A percentile compares a stretch with the other conserved stretches of the same genome.
These are phyloP conservation scores for Alternaria sp. DNA, from an alignment of 2,329 filamentous ascomycete genomes.

Conservation along the genomic window DNA sequence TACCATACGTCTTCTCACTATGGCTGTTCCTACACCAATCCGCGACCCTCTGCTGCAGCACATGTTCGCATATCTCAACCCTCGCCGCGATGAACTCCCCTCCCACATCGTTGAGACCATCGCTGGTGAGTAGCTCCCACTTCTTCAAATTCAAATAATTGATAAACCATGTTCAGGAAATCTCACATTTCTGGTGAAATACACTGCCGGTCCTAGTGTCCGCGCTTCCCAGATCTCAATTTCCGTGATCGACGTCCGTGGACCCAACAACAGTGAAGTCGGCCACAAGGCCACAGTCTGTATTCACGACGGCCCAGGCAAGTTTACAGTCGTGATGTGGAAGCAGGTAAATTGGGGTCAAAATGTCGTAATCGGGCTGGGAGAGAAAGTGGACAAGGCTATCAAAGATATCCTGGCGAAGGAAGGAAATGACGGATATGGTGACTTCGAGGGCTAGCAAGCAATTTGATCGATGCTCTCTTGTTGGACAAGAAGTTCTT, in stretches of 20 bases:
- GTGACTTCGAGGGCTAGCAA: background rate
- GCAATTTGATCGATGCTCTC: background rate
- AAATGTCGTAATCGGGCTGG: slow-evolving; percentile 5
- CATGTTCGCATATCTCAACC: slow-evolving; percentile 8
- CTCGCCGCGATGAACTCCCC: slow-evolving; percentile 6
- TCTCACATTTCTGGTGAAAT: slow-evolving; percentile 16
- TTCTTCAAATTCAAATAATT: background rate
- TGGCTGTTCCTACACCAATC: background rate
- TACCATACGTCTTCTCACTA: background rate
- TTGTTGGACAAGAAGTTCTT: background rate
- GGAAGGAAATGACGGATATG: slow-evolving; percentile 5
- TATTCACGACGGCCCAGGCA: slow-evolving; percentile 5
- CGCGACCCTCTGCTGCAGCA: slow-evolving; percentile 11
- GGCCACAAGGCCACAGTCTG: slow-evolving; percentile 12
- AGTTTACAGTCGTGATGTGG: slow-evolving; percentile 10
- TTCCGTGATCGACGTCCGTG: slow-evolving; percentile 10
- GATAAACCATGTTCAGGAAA: background rate
- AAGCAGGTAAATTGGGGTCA: slow-evolving; percentile 6
- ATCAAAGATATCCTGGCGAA: slow-evolving; percentile 1
- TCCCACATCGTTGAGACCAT: slow-evolving; percentile 6
- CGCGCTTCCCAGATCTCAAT: slow-evolving; percentile 9
- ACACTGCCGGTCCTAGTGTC: slow-evolving; percentile 1
- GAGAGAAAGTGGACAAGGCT: slow-evolving; percentile 14
- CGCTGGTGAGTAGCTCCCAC: background rate
- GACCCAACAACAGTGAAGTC: slow-evolving; percentile 6